phyloP scores from a whole-genome alignment of 1,139 yeast species.

The Saccharomyces hybrid region DNA sequence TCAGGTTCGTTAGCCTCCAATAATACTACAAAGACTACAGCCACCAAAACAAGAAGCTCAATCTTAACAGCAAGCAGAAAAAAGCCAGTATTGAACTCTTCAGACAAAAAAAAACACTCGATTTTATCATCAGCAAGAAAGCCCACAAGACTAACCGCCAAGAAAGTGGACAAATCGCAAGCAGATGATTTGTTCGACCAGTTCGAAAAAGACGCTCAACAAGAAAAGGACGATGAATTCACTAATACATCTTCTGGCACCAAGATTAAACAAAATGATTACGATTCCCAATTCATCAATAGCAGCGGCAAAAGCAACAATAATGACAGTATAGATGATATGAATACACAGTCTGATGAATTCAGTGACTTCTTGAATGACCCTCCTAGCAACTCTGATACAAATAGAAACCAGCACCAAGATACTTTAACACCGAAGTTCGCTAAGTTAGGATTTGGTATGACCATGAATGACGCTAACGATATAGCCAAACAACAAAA shows the following conservation, averaged over 20 bases:
- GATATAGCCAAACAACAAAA: slow-evolving; percentile 35
- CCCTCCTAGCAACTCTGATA: background rate
- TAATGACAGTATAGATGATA: slow-evolving; percentile 1
- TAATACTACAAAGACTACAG: slow-evolving; percentile 5
- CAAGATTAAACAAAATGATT: background rate
- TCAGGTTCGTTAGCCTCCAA: slow-evolving; percentile 26
- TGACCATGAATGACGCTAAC: slow-evolving; percentile 50
- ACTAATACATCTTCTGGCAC: slow-evolving; percentile 6
- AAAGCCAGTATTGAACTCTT: slow-evolving; percentile 9
- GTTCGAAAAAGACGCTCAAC: slow-evolving; percentile 77
- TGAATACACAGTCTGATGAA: slow-evolving; percentile 10
- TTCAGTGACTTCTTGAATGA: slow-evolving; percentile 9
- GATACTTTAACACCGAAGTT: slow-evolving; percentile 51
- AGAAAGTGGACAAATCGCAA: slow-evolving; percentile 43
- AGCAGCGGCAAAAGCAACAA: slow-evolving; percentile 3
- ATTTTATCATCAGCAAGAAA: slow-evolving; percentile 33
- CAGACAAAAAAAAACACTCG: slow-evolving; percentile 28
- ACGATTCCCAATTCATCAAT: slow-evolving; percentile 1
- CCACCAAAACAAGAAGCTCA: slow-evolving; percentile 22
- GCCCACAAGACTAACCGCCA: slow-evolving; percentile 50
- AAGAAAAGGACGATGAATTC: slow-evolving; percentile 41
- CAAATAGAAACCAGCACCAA: background rate
- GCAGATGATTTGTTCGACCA: slow-evolving; percentile 74
- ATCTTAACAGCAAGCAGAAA: slow-evolving; percentile 22
- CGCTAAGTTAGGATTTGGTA: slow-evolving; percentile 79